Evolutionary conservation across 2,329 filamentous ascomycete species (phyloP).

Genomic region (Trichoderma semiorbis): DNA sequence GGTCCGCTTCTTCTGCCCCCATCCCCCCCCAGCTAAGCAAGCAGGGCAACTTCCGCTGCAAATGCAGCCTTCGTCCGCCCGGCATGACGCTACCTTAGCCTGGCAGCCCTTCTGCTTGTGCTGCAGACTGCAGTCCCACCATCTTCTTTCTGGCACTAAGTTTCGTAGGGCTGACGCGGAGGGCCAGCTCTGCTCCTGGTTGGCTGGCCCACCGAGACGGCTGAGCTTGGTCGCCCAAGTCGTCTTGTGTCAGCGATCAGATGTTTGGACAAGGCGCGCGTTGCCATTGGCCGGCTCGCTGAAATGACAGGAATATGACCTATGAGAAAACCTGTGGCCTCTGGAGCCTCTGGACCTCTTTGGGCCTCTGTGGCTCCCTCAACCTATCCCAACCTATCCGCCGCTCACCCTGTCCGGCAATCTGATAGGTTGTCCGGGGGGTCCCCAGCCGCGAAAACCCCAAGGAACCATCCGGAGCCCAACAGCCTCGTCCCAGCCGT

Average conservation of each 20-base stretch:
- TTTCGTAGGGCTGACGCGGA: conserved; percentile 26
- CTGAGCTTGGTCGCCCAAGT: conserved; percentile 15
- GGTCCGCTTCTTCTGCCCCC: not conserved
- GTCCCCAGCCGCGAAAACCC: not conserved
- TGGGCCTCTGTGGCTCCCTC: conserved; percentile 10
- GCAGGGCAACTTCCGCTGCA: not conserved
- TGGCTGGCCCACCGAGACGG: conserved; percentile 19
- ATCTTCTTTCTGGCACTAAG: conserved; percentile 20
- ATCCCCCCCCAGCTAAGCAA: not conserved
- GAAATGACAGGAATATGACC: conserved; percentile 16
- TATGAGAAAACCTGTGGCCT: not conserved
- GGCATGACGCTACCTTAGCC: conserved; percentile 3
- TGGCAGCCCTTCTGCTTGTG: not conserved
- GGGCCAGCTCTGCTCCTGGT: conserved; percentile 19
- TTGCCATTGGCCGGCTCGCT: conserved; percentile 6
- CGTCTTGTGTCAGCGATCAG: conserved; percentile 12
- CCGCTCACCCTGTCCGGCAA: not conserved
- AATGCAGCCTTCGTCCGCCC: conserved; percentile 4
- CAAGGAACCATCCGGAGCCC: not conserved
- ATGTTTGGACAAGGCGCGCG: conserved; percentile 13
- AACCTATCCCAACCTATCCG: not conserved
- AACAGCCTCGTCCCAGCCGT: conserved; percentile 2
- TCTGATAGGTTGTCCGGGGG: conserved; percentile 9
- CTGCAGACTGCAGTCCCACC: conserved; percentile 15
- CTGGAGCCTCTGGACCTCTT: not conserved